Conservation (phyloP, 2,329 filamentous ascomycete genomes). For the Pyricularia sp. region DNA sequence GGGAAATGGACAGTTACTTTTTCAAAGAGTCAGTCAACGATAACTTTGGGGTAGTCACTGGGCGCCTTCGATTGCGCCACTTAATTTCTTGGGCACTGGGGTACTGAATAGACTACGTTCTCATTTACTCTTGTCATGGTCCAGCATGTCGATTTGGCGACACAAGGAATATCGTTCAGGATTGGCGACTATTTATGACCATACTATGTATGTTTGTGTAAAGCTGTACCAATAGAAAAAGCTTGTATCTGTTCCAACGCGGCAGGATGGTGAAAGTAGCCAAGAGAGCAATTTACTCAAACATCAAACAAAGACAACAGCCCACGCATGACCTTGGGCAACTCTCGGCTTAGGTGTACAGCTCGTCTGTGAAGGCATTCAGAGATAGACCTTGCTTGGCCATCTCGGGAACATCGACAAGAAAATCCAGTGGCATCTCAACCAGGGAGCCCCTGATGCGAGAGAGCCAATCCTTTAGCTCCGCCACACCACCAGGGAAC, state of each 20-base stretch:
- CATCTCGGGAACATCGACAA: constrained; percentile 70
- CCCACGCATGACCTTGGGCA: neutral
- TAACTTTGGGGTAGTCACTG: neutral
- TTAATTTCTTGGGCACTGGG: neutral
- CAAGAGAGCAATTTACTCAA: neutral
- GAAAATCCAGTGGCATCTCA: constrained; percentile 83
- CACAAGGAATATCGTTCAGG: too few relatives aligned
- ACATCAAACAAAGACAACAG: neutral
- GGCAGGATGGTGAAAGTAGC: neutral
- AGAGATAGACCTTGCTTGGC: constrained; percentile 67
- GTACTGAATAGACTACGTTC: neutral
- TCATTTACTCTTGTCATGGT: neutral
- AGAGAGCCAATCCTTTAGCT: constrained; percentile 54
- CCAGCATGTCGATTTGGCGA: neutral
- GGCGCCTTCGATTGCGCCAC: neutral
- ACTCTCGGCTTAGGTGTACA: constrained; percentile 45
- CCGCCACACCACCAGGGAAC: constrained; percentile 58
- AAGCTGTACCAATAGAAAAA: neutral
- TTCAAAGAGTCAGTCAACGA: neutral
- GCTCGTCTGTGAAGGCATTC: constrained; percentile 57
- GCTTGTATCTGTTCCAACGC: neutral
- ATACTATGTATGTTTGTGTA: neutral
- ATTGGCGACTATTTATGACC: neutral
- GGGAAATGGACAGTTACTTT: neutral
- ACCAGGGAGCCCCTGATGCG: constrained; percentile 59